These are phyloP conservation scores for Pulicaria dysenterica DNA, from an alignment of 129 eudicot species.

Conservation along the genomic window DNA sequence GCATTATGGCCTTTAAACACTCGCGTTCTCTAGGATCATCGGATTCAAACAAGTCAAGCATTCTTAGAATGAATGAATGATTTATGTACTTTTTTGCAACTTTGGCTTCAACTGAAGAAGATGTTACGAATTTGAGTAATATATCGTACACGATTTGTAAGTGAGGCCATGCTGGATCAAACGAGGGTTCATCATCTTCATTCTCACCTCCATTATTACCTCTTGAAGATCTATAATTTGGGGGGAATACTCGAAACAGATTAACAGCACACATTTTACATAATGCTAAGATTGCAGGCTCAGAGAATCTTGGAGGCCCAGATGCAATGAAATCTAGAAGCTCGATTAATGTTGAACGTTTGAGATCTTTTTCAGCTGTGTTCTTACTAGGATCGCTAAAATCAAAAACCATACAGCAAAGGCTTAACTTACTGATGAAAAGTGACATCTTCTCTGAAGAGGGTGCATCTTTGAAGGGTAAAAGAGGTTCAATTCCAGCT, in stretches of 20 bases:
- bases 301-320: conserved; percentile 70
- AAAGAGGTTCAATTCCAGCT: conserved; percentile 84
- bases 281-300: conserved; percentile 81
- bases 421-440: conserved; percentile 88
- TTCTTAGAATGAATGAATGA: conserved; percentile 61
- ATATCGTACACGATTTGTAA: conserved; percentile 83
- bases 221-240: conserved; percentile 49
- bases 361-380: conserved; percentile 74
- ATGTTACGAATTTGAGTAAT: conserved; percentile 73
- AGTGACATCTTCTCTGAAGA: conserved; percentile 77
- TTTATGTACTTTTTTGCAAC: conserved; percentile 82
- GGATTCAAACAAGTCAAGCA: conserved; percentile 74
- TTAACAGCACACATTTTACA: conserved; percentile 92
- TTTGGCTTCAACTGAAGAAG: conserved; percentile 74
- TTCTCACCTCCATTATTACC: conserved; percentile 50
- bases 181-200: conserved; percentile 77
- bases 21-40: conserved; percentile 95
- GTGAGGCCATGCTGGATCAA: conserved; percentile 96
- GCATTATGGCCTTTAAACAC: conserved; percentile 74
- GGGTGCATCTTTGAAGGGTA: conserved; percentile 87
- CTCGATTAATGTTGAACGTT: conserved; percentile 68
- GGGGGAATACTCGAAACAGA: conserved; percentile 82
- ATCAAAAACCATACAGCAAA: conserved; percentile 88
- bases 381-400: conserved; percentile 65
- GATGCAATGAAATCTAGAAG: conserved; percentile 72